Percentiles rank a stretch among this genome's conserved stretches.
These are phyloP conservation scores for Aspergillus hiratsukae DNA, from an alignment of 2,329 filamentous ascomycete genomes.

Conservation along the genomic window DNA sequence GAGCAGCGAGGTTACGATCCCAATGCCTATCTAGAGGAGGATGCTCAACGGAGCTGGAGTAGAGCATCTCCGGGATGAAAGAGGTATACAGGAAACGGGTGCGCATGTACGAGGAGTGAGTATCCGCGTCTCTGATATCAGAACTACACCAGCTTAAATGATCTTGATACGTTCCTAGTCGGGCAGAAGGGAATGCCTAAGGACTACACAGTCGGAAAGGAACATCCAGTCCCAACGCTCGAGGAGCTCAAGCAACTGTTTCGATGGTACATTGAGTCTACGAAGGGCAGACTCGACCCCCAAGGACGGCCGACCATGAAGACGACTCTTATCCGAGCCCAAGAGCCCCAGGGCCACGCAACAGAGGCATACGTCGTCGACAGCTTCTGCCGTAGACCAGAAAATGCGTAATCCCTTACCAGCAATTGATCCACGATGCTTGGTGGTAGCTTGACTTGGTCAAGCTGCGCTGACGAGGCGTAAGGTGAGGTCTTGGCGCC, in stretches of 20 bases:
- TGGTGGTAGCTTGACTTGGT: too few relatives aligned
- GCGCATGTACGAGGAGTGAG: background rate
- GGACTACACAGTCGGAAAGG: background rate
- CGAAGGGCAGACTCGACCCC: background rate
- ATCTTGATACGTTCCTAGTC: background rate
- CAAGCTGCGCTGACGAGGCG: too few relatives aligned
- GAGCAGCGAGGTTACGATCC: background rate
- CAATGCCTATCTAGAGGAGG: background rate
- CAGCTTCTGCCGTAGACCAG: slow-evolving; percentile 5
- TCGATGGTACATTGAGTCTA: slow-evolving; percentile 4
- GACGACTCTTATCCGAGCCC: slow-evolving; percentile 1
- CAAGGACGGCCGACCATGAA: slow-evolving; percentile 5
- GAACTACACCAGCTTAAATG: background rate
- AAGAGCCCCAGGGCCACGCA: slow-evolving; percentile 4
- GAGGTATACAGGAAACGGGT: background rate
- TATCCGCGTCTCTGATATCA: background rate
- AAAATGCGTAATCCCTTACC: slow-evolving; percentile 6
- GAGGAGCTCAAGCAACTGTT: slow-evolving; percentile 6
- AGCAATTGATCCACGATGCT: too few relatives aligned
- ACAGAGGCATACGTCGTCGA: too few relatives aligned
- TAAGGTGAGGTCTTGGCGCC: too few relatives aligned
- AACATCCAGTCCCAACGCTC: background rate
- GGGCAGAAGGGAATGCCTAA: background rate
- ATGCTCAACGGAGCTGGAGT: background rate
- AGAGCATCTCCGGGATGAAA: background rate